Evolutionary conservation across 768 basidiomycete genomes (phyloP).

Genomic region (Cystoderma amianthinum): DNA sequence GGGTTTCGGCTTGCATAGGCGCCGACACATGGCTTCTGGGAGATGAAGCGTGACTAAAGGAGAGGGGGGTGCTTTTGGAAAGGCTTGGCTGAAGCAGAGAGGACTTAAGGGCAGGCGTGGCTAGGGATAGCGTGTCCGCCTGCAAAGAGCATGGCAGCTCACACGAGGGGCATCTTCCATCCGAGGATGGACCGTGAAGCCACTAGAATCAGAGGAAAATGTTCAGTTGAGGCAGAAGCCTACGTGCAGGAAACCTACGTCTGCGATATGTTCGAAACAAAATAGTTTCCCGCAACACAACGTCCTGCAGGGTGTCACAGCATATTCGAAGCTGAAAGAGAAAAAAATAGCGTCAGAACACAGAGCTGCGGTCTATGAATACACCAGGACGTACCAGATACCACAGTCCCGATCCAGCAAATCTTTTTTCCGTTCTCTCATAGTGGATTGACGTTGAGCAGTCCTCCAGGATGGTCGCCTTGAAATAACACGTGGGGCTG

Average conservation of each 20-base stretch:
- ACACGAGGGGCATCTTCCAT: constrained; percentile 11
- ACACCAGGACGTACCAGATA: background rate
- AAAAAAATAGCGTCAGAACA: background rate
- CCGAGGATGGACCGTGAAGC: constrained; percentile 7
- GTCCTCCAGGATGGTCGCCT: background rate
- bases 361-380: background rate
- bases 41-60: no score
- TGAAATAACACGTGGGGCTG: background rate
- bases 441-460: no score
- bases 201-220: constrained; percentile 5
- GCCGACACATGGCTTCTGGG: background rate
- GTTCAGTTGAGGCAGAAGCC: background rate
- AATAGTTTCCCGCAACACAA: background rate
- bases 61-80: no score
- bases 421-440: no score
- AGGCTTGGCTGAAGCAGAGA: no score
- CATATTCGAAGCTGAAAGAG: background rate
- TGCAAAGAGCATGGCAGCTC: constrained; percentile 6
- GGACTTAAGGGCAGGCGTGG: background rate
- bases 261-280: background rate
- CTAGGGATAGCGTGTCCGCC: background rate
- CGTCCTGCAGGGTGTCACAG: background rate
- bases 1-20: no score
- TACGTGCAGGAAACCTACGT: background rate
- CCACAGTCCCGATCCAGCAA: background rate